Evolutionary conservation across 345 rosid species (phyloP).

Genomic region (Sapria himalayana): DNA sequence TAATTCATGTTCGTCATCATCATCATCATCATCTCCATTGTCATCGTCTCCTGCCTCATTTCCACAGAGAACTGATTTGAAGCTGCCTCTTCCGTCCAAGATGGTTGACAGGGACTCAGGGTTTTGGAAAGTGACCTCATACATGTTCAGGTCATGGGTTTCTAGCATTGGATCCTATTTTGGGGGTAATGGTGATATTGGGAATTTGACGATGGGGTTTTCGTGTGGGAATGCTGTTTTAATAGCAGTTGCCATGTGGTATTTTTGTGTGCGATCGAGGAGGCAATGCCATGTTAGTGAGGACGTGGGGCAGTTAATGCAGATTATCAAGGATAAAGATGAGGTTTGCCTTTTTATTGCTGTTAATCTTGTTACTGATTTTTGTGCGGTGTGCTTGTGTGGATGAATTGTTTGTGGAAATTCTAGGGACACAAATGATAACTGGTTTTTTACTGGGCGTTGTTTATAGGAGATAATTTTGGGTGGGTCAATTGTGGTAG

Average conservation of each 20-base stretch:
- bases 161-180: not conserved
- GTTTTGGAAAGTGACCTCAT: conserved; percentile 5
- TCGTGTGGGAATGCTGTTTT: conserved; percentile 7
- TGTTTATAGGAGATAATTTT: too few species aligned
- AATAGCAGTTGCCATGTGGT: conserved; percentile 7
- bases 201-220: too few species aligned
- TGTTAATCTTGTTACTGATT: not conserved
- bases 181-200: not conserved
- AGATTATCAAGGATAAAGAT: conserved; percentile 10
- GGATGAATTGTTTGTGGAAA: too few species aligned
- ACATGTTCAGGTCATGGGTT: conserved; percentile 8
- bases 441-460: too few species aligned
- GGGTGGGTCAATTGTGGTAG: too few species aligned
- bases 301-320: conserved; percentile 7
- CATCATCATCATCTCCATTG: too few species aligned
- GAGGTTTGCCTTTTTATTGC: conserved; percentile 8
- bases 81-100: not conserved
- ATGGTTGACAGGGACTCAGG: not conserved
- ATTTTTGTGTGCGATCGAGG: conserved; percentile 4
- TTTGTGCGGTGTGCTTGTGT: too few species aligned
- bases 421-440: too few species aligned
- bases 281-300: conserved; percentile 4
- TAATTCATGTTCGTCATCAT: not conserved
- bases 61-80: not conserved
- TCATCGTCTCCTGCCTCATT: not conserved